phyloP scores from a whole-genome alignment of 2,329 filamentous ascomycete genomes.

The Endothia cerciana region DNA sequence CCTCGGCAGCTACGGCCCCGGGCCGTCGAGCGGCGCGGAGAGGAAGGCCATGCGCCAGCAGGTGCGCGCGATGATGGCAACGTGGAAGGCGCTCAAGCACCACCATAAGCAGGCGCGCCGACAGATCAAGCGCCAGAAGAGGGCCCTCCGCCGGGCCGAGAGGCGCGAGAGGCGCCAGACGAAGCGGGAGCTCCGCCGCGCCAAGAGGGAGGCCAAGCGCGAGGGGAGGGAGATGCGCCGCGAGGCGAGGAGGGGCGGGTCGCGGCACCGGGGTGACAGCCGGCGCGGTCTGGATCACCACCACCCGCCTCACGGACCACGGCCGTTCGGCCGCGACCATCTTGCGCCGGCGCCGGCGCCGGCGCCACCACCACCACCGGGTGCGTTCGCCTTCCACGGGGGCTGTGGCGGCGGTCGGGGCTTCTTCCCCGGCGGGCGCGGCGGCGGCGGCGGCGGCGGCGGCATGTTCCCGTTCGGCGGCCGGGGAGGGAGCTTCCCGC shows the following conservation, averaged over 20 bases:
- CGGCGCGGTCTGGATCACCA: not conserved
- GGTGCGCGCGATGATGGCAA: conserved; percentile 48
- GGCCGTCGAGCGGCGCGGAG: conserved; percentile 27
- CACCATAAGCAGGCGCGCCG: conserved; percentile 39
- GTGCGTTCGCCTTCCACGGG: conserved; percentile 14
- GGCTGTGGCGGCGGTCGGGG: conserved; percentile 6
- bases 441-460: conserved; percentile 9
- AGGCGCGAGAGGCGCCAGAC: conserved; percentile 38
- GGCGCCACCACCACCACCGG: not conserved
- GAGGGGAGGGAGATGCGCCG: conserved; percentile 31
- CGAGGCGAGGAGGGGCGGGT: not conserved
- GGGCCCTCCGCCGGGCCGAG: conserved; percentile 36
- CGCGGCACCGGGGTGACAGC: not conserved
- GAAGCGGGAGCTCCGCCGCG: conserved; percentile 37
- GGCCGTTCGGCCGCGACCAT: not conserved
- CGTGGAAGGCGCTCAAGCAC: conserved; percentile 49
- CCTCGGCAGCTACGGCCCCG: not conserved
- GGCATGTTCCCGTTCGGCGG: conserved; percentile 16
- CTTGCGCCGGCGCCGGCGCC: no score
- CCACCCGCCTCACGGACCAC: not conserved
- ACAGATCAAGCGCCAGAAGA: conserved; percentile 39
- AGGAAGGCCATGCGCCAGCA: conserved; percentile 44
- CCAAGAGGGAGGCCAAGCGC: conserved; percentile 38
- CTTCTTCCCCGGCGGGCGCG: conserved; percentile 21
- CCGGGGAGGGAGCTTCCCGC: conserved; percentile 13